Evolutionary conservation across 2,329 filamentous ascomycete species (phyloP).

Genomic region (Xylariomycetidae sp.): DNA sequence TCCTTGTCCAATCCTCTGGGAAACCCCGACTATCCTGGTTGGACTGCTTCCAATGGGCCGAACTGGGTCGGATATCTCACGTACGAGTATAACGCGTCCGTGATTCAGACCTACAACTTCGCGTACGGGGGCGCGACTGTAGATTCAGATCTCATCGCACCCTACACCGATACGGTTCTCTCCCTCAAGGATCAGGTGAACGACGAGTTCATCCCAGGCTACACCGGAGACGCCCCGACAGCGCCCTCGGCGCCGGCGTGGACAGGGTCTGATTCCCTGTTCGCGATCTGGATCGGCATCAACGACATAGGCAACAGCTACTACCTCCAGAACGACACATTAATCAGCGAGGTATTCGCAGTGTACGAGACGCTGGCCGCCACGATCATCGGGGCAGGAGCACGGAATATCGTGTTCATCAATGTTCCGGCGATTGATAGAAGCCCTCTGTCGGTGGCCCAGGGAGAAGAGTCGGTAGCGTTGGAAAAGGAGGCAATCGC

Average conservation of each 20-base stretch:
- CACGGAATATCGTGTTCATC: slow-evolving; percentile 54
- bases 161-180: slow-evolving; percentile 42
- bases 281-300: slow-evolving; percentile 50
- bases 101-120: slow-evolving; percentile 47
- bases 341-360: slow-evolving; percentile 37
- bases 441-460: slow-evolving; percentile 41
- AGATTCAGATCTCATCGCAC: slow-evolving; percentile 45
- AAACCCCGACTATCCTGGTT: slow-evolving; percentile 53
- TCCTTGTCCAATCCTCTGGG: slow-evolving; percentile 53
- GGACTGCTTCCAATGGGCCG: slow-evolving; percentile 42
- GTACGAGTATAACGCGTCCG: slow-evolving; percentile 40
- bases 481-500: slow-evolving; percentile 39
- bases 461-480: slow-evolving; percentile 29
- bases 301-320: slow-evolving; percentile 52
- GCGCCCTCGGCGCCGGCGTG: slow-evolving; percentile 34
- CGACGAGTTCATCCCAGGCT: slow-evolving; percentile 35
- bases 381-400: slow-evolving; percentile 46
- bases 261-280: slow-evolving; percentile 34
- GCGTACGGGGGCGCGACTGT: slow-evolving; percentile 51
- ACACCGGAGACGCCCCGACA: slow-evolving; percentile 26
- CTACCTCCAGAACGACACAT: slow-evolving; percentile 20
- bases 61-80: slow-evolving; percentile 51
- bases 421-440: slow-evolving; percentile 56
- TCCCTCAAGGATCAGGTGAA: slow-evolving; percentile 47
- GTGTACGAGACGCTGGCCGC: slow-evolving; percentile 37